phyloP scores from a whole-genome alignment of 1,139 yeast genomes.

The Scheffersomyces insectosa region DNA sequence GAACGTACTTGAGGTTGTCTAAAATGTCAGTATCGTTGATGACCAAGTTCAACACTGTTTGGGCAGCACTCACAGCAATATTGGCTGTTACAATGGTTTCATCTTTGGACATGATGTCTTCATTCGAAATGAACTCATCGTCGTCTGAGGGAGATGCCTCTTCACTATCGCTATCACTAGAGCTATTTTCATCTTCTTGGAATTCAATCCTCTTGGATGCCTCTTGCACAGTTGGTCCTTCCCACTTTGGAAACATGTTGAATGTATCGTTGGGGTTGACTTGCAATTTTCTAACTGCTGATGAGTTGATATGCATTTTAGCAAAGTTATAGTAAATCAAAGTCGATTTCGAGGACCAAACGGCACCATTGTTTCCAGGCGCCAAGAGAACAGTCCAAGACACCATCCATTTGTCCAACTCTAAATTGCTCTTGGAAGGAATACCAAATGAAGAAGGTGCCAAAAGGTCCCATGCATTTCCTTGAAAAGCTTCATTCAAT shows the following conservation, averaged over 20 bases:
- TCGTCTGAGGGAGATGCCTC: slow-evolving; percentile 4
- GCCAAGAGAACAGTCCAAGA: slow-evolving; percentile 73
- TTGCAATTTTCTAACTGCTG: slow-evolving; percentile 51
- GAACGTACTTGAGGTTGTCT: slow-evolving; percentile 60
- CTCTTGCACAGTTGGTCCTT: slow-evolving; percentile 11
- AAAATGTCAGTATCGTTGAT: slow-evolving; percentile 60
- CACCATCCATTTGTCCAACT: slow-evolving; percentile 77
- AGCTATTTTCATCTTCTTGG: slow-evolving; percentile 24
- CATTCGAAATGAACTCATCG: slow-evolving; percentile 38
- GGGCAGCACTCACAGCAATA: slow-evolving; percentile 64
- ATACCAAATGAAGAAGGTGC: slow-evolving; percentile 64
- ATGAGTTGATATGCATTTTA: slow-evolving; percentile 69
- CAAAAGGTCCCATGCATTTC: slow-evolving; percentile 63
- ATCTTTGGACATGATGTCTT: slow-evolving; percentile 37
- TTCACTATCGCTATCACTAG: slow-evolving; percentile 25
- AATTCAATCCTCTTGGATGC: slow-evolving; percentile 10
- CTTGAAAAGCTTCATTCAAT: slow-evolving; percentile 56
- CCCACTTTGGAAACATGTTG: slow-evolving; percentile 42
- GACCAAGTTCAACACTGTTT: slow-evolving; percentile 59
- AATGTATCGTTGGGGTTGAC: slow-evolving; percentile 28
- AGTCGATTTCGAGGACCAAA: slow-evolving; percentile 73
- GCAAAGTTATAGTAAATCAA: slow-evolving; percentile 73
- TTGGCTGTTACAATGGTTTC: slow-evolving; percentile 38
- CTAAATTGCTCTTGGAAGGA: slow-evolving; percentile 67
- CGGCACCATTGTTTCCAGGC: slow-evolving; percentile 58